Base-by-base conservation (phyloP, 768 basidiomycete genomes). In the Suillus decipiens region DNA sequence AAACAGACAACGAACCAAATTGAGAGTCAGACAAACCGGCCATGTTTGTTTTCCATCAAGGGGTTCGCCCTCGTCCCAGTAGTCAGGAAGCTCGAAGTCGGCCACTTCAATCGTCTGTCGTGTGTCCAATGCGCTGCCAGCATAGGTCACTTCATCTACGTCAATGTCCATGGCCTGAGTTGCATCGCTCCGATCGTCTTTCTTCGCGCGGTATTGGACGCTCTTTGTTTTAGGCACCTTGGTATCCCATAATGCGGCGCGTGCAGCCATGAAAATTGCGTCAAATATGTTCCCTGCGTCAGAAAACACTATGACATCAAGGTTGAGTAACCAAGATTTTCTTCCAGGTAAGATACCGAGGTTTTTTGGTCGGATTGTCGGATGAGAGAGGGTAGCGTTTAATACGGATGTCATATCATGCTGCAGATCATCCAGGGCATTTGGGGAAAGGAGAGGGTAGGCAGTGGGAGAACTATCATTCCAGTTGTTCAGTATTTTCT, bases 31-130 rank as follows among this genome's bases (percentile, higher is more conserved):
- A 64, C 86, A 86, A 5, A 95, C 80, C 0, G 93, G 94, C 87
- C 93, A 90, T 14, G 71, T 67, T 2, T 89, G 84, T 64, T 86
- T 78, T 2, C 87, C 87, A 43, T 78, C 81, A 34, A 94, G 70
- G 19, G 79, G 73, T 62, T 87, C 89, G 0, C 94, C 94, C 66
- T 92, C 91, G 69, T 93, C 93, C 91, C 92, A 93, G 65, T 88
- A 91, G 72, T 96, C 93, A 12, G 87, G 82, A 24, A 95, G 81
- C 76, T 96, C 94, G 67, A 95, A 95, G 73, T 96, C 94, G 10
- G 86, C 84, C 12, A 87, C 89, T 10, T 74, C 74, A 28, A 71
- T 72, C 42, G 78, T 73, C 39, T 64, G 66, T 43, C 85, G 79
- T 17, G 86, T 89, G 67, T 86, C 86, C 45, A 91, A 83, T 2